Evolutionary conservation across 2,329 filamentous ascomycete genomes (phyloP).

Genomic region (Onygenales sp.): DNA sequence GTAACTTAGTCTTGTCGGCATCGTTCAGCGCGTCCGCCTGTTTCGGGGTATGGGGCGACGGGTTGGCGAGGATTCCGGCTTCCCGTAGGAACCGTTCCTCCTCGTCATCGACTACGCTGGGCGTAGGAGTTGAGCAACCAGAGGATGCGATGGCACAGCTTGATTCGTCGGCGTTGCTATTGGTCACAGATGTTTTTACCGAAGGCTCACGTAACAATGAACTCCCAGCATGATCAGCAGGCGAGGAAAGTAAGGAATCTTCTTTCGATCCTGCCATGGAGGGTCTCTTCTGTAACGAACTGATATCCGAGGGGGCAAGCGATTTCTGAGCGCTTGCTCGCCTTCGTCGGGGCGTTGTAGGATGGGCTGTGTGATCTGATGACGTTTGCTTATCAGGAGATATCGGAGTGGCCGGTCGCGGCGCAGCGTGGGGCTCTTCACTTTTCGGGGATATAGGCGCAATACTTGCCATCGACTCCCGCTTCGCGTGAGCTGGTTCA

Average conservation of each 20-base stretch:
- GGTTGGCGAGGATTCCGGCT: constrained; percentile 50
- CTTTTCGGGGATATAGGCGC: constrained; percentile 15
- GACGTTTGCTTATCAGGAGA: constrained; percentile 2
- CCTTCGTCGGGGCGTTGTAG: constrained; percentile 16
- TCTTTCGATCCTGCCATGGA: constrained; percentile 20
- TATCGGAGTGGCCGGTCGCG: constrained; percentile 8
- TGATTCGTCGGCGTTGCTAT: constrained; percentile 26
- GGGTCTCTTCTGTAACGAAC: constrained; percentile 18
- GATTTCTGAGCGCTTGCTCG: constrained; percentile 25
- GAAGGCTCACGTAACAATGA: constrained; percentile 29
- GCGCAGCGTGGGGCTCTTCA: constrained; percentile 12
- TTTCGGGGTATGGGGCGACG: constrained; percentile 33
- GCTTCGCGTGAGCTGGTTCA: constrained; percentile 5
- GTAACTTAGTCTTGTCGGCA: constrained; percentile 32
- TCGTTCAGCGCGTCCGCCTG: constrained; percentile 32
- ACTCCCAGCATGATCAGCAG: constrained; percentile 15
- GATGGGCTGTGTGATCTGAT: constrained; percentile 14
- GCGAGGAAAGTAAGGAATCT: constrained; percentile 18
- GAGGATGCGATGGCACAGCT: constrained; percentile 26
- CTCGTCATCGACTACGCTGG: constrained; percentile 47
- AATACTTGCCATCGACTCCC: constrained; percentile 16
- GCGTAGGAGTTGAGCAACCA: constrained; percentile 25
- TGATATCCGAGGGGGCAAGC: constrained; percentile 22
- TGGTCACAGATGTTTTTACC: constrained; percentile 23
- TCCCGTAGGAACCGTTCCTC: constrained; percentile 61